Evolutionary conservation across 1,139 yeast genomes (phyloP).

Genomic region (Diutina pseudorugosa): DNA sequence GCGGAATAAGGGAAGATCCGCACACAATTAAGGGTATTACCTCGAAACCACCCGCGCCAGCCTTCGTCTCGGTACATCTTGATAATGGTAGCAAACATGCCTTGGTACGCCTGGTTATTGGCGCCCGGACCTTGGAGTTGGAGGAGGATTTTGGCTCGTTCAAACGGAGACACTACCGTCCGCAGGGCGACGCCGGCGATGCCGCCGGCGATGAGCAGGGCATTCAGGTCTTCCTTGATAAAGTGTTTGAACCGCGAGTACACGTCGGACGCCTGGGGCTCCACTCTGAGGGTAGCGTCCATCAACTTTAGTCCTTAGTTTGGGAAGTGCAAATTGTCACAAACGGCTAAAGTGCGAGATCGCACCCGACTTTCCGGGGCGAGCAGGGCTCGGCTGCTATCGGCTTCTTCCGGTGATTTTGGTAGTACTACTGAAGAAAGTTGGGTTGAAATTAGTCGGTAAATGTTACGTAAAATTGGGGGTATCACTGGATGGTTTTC

Average conservation of each 20-base stretch:
- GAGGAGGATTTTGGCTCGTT: slow-evolving; percentile 80
- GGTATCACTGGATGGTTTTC: too few relatives aligned
- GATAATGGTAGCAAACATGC: slow-evolving; percentile 62
- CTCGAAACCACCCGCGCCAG: slow-evolving; percentile 75
- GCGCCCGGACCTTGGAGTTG: slow-evolving; percentile 79
- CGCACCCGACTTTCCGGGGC: not conserved
- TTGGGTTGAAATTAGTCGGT: too few relatives aligned
- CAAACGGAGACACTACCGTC: slow-evolving; percentile 91
- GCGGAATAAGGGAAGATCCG: slow-evolving; percentile 92
- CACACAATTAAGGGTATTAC: slow-evolving; percentile 81
- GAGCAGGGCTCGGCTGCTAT: too few relatives aligned
- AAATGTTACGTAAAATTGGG: too few relatives aligned
- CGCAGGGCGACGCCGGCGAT: slow-evolving; percentile 89
- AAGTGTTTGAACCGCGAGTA: slow-evolving; percentile 12
- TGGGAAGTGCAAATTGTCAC: not conserved
- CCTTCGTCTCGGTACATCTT: slow-evolving; percentile 89
- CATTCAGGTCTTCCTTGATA: slow-evolving; percentile 36
- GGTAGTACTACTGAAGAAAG: too few relatives aligned
- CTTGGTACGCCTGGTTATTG: slow-evolving; percentile 43
- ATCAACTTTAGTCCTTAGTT: too few relatives aligned
- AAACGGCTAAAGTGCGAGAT: not conserved
- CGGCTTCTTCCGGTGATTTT: too few relatives aligned
- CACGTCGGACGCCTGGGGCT: not conserved
- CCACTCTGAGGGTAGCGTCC: not conserved
- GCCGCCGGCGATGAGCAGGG: slow-evolving; percentile 49